Base-by-base conservation (phyloP, 148 eudicot species). In the Vaccinium macrocarpon region DNA sequence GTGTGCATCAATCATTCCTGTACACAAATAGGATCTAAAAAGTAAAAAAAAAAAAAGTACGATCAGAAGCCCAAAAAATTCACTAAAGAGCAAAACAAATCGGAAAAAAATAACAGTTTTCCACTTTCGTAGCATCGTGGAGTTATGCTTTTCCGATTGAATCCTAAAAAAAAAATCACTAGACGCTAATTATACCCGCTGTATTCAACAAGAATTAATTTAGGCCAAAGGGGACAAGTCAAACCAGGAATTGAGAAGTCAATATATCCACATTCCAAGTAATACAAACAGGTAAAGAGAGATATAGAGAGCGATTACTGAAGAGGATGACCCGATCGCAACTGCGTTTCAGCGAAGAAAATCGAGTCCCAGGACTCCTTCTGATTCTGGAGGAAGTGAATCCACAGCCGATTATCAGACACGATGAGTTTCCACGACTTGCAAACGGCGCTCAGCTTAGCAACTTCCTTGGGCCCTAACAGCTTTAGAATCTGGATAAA, bases 401-500 rank as follows among this genome's bases (percentile, higher is more conserved):
- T 90, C 98, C 98, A 95, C 4, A 95, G 84, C 32, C 88, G 88
- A 89, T 93, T 90, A 48, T 94, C 93, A 2, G 94, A 84, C 49
- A 89, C 87, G 0, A 95, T 68, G 21, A 91, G 79, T 48, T 89
- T 93, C 96, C 89, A 94, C 8, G 90, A 84, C 68, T 85, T 94
- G 71, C 98, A 95, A 0, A 93, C 91, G 2, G 82, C 81, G 27
- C 90, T 83, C 13, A 95, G 83, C 81, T 88, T 88, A 1, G 95
- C 95, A 5, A 91, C 82, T 42, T 92, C 97, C 76, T 86, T 91
- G 0, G 98, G 96, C 0, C 94, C 96, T 1, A 94, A 64, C 1
- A 90, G 23, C 50, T 89, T 89, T 71, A 95, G 70, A 15, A 95
- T 94, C 14, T 88, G 84, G 27, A 84, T 68, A 15, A 95, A 75